Conservation (phyloP, 495 filamentous ascomycete genomes). For the Hyaloscypha finlandica region DNA sequence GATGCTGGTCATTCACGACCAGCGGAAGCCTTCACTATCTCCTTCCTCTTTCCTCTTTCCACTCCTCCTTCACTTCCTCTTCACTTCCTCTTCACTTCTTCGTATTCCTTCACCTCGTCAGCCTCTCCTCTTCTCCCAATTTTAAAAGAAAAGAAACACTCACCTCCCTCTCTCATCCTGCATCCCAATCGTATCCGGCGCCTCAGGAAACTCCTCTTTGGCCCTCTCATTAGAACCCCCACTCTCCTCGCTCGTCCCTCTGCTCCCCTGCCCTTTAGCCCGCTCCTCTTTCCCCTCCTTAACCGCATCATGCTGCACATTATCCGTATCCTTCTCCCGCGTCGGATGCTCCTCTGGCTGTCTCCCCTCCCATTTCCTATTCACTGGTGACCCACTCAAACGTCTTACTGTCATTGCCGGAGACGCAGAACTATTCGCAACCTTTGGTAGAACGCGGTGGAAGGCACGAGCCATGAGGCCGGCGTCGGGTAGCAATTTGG, state of each 20-base stretch:
- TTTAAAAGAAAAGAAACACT: constrained; percentile 26
- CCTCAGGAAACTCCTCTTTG: constrained; percentile 62
- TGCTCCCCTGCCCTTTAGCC: constrained; percentile 9
- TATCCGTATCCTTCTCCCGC: constrained; percentile 18
- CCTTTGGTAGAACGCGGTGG: constrained; percentile 9
- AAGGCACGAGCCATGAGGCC: constrained; percentile 13
- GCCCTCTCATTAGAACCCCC: constrained; percentile 18
- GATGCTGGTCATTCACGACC: background rate
- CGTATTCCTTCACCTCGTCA: background rate
- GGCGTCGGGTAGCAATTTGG: constrained; percentile 10
- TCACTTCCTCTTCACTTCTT: background rate
- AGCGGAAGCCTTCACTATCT: background rate
- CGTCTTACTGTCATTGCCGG: background rate
- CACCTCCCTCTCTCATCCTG: constrained; percentile 66
- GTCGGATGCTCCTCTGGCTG: constrained; percentile 16
- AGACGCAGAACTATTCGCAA: background rate
- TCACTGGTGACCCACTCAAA: background rate
- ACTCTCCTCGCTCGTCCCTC: constrained; percentile 23
- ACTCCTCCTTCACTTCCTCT: background rate
- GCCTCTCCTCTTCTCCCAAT: background rate
- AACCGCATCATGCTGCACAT: constrained; percentile 27
- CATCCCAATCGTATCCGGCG: constrained; percentile 68
- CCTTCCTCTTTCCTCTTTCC: background rate
- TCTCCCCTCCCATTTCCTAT: constrained; percentile 21
- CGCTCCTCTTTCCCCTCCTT: constrained; percentile 37